Evolutionary conservation across 441 rosid genomes (phyloP), one percentile per base, ranked within the genome.

Genomic region (Erodium texanum): DNA sequence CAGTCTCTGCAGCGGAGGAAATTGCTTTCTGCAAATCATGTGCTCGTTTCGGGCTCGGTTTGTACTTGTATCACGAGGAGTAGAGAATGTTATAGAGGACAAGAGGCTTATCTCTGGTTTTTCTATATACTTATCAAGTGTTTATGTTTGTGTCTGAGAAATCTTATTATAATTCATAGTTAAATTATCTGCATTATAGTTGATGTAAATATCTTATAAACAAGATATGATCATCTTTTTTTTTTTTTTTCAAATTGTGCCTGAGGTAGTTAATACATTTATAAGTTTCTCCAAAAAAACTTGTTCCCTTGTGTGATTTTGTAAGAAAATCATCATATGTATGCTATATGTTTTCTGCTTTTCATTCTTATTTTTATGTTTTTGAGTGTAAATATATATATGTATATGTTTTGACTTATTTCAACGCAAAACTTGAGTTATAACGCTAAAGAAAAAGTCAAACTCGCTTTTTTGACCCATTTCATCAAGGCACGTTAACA

Each of bases 1-100:
- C 92, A n/a, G 97, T 90, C 69, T 78, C 96, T 72, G 87, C 86
- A 24, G 98, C 98, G 11, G 98, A 89, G 80, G 97, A 90, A 86
- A 84, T 87, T 22, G 98, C 95, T 41, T 93, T 93, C 77, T 89
- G 98, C 89, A 87, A 83, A 75, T 93, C 95, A 2, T 93, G 98
- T 77, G 93, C 97, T 58, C 85, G 98, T 64, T 93, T 93, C 74
- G 97, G 98, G 56, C 98, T 93, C 50, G 97, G 98, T 71, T 73
- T 93, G 80, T 87, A 93, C 73, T 83, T 93, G 16, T 90, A 87
- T 71, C 98, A 93, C 58, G 95, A 86, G 73, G 77, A 84, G 27
- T 84, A 87, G 81, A 69, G 18, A 24, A 24, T 27, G 2, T 27
- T 27, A 27, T 27, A 27, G 1, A 4, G 29, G 29, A 27, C 29